A percentile compares a stretch with the other conserved stretches of the same genome.
Conservation (phyloP, 768 basidiomycete genomes). For the Lactarius trivialis region DNA sequence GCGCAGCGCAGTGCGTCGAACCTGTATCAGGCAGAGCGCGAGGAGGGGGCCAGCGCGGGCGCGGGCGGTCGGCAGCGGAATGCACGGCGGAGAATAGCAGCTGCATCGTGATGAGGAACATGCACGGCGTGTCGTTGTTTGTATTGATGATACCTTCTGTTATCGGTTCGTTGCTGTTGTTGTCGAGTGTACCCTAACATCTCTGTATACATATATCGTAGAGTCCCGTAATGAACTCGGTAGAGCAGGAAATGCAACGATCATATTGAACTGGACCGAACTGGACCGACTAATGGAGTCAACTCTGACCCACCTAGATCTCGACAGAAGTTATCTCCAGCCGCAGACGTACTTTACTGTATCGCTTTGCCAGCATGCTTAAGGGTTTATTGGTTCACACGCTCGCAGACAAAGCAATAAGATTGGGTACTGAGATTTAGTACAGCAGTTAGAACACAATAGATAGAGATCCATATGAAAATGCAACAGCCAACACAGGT, state of each 20-base stretch:
- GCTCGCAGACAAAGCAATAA: background rate
- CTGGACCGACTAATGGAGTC: background rate
- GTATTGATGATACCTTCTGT: background rate
- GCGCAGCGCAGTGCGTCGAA: constrained; percentile 54
- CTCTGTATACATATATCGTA: background rate
- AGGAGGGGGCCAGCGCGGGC: background rate
- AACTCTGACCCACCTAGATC: too few species aligned
- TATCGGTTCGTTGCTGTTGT: background rate
- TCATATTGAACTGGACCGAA: background rate
- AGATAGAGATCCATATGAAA: background rate
- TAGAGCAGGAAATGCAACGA: background rate
- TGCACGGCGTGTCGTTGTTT: background rate
- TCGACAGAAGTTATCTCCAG: background rate
- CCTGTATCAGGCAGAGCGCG: constrained; percentile 28
- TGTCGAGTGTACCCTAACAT: background rate
- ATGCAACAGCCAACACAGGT: background rate
- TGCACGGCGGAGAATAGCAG: constrained; percentile 6
- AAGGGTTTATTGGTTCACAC: background rate
- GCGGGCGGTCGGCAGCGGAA: background rate
- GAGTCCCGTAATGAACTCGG: background rate
- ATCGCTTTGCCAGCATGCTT: background rate
- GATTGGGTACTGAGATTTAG: background rate
- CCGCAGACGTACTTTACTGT: background rate
- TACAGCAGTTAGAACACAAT: background rate
- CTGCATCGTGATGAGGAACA: background rate